Conservation (phyloP, 371 early-diverging fungal species). For the Syncephalastrum sp. region DNA sequence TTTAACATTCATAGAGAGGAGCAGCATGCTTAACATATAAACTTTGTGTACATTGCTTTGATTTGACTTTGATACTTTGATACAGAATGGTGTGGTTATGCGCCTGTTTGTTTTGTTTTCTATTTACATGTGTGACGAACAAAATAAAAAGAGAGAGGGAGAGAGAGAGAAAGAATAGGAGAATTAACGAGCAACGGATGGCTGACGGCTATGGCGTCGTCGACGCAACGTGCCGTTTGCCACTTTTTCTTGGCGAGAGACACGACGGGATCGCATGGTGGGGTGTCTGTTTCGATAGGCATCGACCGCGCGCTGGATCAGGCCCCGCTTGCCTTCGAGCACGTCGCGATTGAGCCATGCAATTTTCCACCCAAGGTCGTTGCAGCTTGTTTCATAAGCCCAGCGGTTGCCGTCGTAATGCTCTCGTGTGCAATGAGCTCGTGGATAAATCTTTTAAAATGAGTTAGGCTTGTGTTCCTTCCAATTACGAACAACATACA, state of each 20-base stretch:
- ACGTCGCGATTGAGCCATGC: constrained; percentile 72
- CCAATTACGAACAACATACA: constrained; percentile 21
- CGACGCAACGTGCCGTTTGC: constrained; percentile 62
- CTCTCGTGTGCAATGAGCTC: constrained; percentile 62
- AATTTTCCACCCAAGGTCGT: constrained; percentile 82
- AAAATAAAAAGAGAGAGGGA: background rate
- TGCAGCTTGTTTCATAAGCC: constrained; percentile 86
- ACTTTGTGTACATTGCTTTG: no score
- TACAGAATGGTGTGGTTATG: no score
- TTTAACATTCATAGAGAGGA: no score
- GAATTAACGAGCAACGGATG: background rate
- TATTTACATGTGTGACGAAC: no score
- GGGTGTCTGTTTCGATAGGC: constrained; percentile 78
- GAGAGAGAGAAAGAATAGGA: background rate
- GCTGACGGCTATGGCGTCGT: constrained; percentile 18
- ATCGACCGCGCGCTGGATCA: constrained; percentile 90
- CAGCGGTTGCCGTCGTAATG: constrained; percentile 86
- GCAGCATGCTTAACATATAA: no score
- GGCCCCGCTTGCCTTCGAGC: constrained; percentile 75
- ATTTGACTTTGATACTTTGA: no score
- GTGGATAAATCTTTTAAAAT: constrained; percentile 64
- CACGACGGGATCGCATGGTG: constrained; percentile 66
- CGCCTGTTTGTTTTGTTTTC: no score
- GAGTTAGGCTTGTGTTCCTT: background rate
- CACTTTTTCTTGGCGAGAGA: constrained; percentile 73